These are phyloP conservation scores for Lachnum nothofagi DNA, from an alignment of 2,329 filamentous ascomycete genomes.

Conservation along the genomic window DNA sequence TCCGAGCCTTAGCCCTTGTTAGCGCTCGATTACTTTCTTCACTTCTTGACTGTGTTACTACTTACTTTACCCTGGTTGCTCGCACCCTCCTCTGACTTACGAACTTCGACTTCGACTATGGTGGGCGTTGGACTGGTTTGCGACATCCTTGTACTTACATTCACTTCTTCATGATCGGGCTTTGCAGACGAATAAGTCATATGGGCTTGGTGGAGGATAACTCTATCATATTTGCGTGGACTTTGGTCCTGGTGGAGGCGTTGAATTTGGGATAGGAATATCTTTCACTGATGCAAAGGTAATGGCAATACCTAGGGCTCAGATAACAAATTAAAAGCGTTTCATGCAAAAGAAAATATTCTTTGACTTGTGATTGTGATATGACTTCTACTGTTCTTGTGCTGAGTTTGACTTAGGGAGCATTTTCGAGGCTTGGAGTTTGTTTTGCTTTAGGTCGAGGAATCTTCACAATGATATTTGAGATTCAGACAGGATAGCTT, in stretches of 20 bases:
- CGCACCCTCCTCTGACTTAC: slow-evolving; percentile 5
- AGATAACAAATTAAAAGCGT: too few species aligned
- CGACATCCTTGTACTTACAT: slow-evolving; percentile 15
- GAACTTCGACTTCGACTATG: slow-evolving; percentile 8
- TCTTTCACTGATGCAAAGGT: neutral
- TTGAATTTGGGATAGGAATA: too few species aligned
- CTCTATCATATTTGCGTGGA: slow-evolving; percentile 3
- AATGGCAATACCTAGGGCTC: neutral
- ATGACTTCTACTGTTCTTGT: too few species aligned
- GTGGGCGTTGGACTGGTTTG: slow-evolving; percentile 5
- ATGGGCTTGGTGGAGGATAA: slow-evolving; percentile 15
- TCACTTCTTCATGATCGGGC: slow-evolving; percentile 16
- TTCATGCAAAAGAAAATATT: too few species aligned
- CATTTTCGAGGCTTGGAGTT: too few species aligned
- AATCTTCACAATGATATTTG: too few species aligned
- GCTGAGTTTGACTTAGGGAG: too few species aligned
- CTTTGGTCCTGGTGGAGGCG: too few species aligned
- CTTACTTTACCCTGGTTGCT: slow-evolving; percentile 11
- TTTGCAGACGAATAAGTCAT: slow-evolving; percentile 15
- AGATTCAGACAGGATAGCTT: too few species aligned
- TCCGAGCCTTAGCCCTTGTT: slow-evolving; percentile 17
- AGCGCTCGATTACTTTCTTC: slow-evolving; percentile 14
- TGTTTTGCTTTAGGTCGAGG: too few species aligned
- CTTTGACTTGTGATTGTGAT: too few species aligned
- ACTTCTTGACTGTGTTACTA: slow-evolving; percentile 22